Percentiles rank a stretch among this genome's conserved stretches.
Conservation (phyloP, 2,329 filamentous ascomycete genomes). For the Aspergillus latus region DNA sequence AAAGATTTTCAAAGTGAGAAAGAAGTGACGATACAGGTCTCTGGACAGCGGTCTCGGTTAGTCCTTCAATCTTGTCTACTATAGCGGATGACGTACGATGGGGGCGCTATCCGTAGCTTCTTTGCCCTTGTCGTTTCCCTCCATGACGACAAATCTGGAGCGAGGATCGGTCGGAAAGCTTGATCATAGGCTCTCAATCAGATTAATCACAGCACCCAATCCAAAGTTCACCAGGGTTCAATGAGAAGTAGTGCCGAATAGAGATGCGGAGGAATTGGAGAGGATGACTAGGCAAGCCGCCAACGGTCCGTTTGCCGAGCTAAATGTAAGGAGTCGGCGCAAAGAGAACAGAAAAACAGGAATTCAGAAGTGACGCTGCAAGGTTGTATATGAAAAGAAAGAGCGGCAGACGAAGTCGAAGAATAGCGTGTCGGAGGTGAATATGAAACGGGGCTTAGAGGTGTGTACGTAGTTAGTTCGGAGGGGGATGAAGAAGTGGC, state of each 20-base stretch:
- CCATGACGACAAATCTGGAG: conserved; percentile 35
- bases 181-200: conserved; percentile 31
- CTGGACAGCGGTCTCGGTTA: conserved; percentile 25
- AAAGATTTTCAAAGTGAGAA: conserved; percentile 51
- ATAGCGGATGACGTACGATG: conserved; percentile 33
- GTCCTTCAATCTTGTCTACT: neutral
- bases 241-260: neutral
- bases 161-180: conserved; percentile 21
- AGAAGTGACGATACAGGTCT: conserved; percentile 51
- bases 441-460: conserved; percentile 7
- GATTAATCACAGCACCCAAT: neutral
- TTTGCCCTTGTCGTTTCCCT: conserved; percentile 33
- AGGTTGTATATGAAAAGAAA: neutral
- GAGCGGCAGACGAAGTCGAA: neutral
- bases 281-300: neutral
- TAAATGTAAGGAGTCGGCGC: conserved; percentile 9
- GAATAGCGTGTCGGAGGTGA: neutral
- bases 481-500: conserved; percentile 27
- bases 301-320: conserved; percentile 4
- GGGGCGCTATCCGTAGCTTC: conserved; percentile 39
- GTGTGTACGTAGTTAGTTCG: conserved; percentile 6
- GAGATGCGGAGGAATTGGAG: conserved; percentile 6
- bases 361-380: neutral
- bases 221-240: neutral
- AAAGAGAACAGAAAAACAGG: neutral